Conservation (phyloP, 768 basidiomycete genomes). For the Leccinum longicurvipes region DNA sequence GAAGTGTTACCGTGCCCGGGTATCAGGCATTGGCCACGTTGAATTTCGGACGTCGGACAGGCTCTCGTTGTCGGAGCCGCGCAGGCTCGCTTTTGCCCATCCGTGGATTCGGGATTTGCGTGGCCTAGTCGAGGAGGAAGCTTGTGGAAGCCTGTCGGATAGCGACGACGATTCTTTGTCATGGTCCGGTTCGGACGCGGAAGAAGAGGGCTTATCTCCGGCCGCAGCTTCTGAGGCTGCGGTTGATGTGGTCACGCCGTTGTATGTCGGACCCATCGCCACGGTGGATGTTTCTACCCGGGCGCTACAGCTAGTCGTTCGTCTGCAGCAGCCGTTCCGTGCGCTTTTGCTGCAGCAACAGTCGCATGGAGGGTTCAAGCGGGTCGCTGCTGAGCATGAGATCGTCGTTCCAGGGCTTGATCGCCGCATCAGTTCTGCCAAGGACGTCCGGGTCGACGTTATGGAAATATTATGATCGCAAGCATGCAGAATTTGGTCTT, state of each 20-base stretch:
- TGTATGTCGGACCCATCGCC: too few relatives aligned
- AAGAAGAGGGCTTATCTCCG: neutral
- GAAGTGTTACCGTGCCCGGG: neutral
- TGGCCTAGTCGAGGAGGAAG: neutral
- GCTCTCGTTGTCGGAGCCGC: neutral
- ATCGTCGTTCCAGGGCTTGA: neutral
- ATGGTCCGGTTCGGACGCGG: neutral
- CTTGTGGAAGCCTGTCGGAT: neutral
- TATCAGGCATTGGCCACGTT: neutral
- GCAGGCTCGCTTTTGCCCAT: slow-evolving; percentile 1
- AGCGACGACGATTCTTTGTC: neutral
- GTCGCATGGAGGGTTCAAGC: neutral
- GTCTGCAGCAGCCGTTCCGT: slow-evolving; percentile 8
- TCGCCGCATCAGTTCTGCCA: neutral
- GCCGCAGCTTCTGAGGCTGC: neutral
- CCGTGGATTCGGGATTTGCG: slow-evolving; percentile 13
- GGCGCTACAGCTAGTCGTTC: slow-evolving; percentile 7
- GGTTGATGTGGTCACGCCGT: neutral
- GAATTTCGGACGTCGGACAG: slow-evolving; percentile 1
- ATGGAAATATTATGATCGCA: neutral
- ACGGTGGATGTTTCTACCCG: neutral
- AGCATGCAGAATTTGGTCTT: too few relatives aligned
- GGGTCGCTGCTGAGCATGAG: neutral
- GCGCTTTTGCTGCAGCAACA: slow-evolving; percentile 4
- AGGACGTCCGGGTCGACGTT: neutral